These are phyloP conservation scores for Xylariomycetidae sp. DNA, from an alignment of 2,329 filamentous ascomycete species.

Conservation along the genomic window DNA sequence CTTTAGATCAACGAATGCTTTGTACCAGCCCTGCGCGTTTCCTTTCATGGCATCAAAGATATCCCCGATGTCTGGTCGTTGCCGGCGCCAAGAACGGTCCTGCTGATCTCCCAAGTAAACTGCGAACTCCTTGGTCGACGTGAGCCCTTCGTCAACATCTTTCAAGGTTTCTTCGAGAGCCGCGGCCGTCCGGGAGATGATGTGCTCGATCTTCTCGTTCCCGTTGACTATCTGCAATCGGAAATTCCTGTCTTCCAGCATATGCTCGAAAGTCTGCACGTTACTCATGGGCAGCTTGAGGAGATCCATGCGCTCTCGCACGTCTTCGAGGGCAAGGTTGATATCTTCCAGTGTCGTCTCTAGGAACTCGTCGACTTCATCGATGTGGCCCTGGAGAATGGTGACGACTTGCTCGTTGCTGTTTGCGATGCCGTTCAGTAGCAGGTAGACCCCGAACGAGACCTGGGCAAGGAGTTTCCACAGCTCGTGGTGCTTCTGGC, in stretches of 20 bases:
- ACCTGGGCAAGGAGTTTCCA: slow-evolving; percentile 90
- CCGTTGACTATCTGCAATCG: slow-evolving; percentile 77
- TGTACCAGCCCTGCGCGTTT: slow-evolving; percentile 86
- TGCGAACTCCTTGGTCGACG: slow-evolving; percentile 71
- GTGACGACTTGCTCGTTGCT: slow-evolving; percentile 82
- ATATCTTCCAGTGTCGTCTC: slow-evolving; percentile 84
- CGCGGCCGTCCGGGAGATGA: slow-evolving; percentile 72
- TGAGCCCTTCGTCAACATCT: slow-evolving; percentile 74
- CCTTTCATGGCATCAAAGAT: slow-evolving; percentile 89
- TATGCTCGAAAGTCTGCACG: slow-evolving; percentile 74
- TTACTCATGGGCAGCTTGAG: slow-evolving; percentile 82
- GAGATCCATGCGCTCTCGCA: slow-evolving; percentile 73
- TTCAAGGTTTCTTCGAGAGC: slow-evolving; percentile 73
- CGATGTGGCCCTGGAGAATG: slow-evolving; percentile 87
- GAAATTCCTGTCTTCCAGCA: slow-evolving; percentile 81
- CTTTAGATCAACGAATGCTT: slow-evolving; percentile 72
- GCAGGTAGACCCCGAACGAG: slow-evolving; percentile 84
- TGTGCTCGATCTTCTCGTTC: slow-evolving; percentile 87
- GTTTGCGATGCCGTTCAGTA: slow-evolving; percentile 81
- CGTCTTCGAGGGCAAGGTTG: slow-evolving; percentile 70
- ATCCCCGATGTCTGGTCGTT: slow-evolving; percentile 59
- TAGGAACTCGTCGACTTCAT: slow-evolving; percentile 88
- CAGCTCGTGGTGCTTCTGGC: slow-evolving; percentile 79
- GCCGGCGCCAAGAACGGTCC: slow-evolving; percentile 54
- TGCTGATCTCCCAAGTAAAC: slow-evolving; percentile 68